phyloP scores from a whole-genome alignment of 2,329 filamentous ascomycete species.

The Emmonsiellopsis sp. region DNA sequence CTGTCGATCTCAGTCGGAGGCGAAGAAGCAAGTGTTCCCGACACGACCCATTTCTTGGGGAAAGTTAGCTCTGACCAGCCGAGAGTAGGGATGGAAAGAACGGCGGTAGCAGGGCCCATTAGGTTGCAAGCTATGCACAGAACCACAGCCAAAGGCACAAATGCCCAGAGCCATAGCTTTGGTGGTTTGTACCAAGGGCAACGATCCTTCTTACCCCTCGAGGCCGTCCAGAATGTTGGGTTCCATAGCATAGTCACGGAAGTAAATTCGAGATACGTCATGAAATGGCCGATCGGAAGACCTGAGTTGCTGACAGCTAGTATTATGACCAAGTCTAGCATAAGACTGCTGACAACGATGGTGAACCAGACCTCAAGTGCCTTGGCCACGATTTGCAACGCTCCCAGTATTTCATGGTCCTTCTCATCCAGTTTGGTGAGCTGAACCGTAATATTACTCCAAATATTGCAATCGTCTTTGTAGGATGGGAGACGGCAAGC shows the following conservation, averaged over 20 bases:
- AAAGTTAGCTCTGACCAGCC: constrained; percentile 13
- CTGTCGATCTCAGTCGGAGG: background rate
- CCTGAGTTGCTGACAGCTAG: constrained; percentile 16
- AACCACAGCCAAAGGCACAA: constrained; percentile 9
- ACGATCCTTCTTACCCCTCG: constrained; percentile 2
- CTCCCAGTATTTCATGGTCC: constrained; percentile 20
- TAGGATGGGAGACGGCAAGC: constrained; percentile 19
- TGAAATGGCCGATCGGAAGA: constrained; percentile 20
- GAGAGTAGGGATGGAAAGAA: constrained; percentile 19
- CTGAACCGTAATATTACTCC: constrained; percentile 6
- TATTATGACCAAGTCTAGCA: constrained; percentile 14
- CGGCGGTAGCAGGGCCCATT: constrained; percentile 23
- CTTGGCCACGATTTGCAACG: constrained; percentile 22
- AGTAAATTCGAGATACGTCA: constrained; percentile 19
- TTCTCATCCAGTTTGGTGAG: constrained; percentile 14
- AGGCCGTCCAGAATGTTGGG: background rate
- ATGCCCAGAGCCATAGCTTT: constrained; percentile 8
- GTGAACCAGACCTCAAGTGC: constrained; percentile 25
- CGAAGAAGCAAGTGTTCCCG: background rate
- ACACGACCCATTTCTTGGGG: constrained; percentile 2
- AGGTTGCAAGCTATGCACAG: constrained; percentile 20
- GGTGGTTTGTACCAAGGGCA: constrained; percentile 5
- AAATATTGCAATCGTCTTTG: constrained; percentile 8
- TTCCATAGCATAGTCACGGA: constrained; percentile 16
- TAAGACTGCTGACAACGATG: constrained; percentile 17